Evolutionary conservation across 2,329 filamentous ascomycete species (phyloP).

Genomic region (Trematosphaeria pertusa): DNA sequence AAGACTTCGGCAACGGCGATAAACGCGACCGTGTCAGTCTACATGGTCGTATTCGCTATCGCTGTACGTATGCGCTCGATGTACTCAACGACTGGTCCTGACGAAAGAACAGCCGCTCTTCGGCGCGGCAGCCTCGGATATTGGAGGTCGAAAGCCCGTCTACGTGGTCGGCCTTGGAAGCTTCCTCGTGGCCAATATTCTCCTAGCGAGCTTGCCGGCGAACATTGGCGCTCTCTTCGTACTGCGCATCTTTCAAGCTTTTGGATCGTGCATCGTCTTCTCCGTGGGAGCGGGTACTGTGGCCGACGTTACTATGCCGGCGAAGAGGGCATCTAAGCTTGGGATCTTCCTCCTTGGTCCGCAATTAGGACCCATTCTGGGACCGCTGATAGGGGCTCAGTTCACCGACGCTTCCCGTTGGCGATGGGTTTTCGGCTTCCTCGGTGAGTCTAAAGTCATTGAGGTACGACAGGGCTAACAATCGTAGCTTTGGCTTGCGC

Average conservation of each 20-base stretch:
- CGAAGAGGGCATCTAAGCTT: conserved; percentile 50
- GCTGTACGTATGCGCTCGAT: conserved; percentile 23
- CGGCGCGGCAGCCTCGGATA: conserved; percentile 51
- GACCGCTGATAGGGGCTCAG: conserved; percentile 53
- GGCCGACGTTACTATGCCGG: conserved; percentile 51
- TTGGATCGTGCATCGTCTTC: conserved; percentile 53
- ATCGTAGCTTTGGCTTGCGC: conserved; percentile 24
- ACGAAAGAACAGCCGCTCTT: conserved; percentile 45
- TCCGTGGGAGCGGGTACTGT: conserved; percentile 55
- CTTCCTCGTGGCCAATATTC: conserved; percentile 49
- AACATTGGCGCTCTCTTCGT: conserved; percentile 49
- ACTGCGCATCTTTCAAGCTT: conserved; percentile 52
- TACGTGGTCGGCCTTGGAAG: conserved; percentile 51
- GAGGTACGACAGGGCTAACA: background rate
- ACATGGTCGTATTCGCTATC: conserved; percentile 54
- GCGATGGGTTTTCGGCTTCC: conserved; percentile 56
- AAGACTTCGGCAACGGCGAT: conserved; percentile 44
- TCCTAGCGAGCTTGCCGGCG: conserved; percentile 49
- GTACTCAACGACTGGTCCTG: conserved; percentile 4
- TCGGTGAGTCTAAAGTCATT: conserved; percentile 13
- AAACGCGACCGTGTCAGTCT: conserved; percentile 55
- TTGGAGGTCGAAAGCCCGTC: conserved; percentile 49
- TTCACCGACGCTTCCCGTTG: conserved; percentile 46
- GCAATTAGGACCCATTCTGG: conserved; percentile 54
- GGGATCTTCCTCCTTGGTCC: conserved; percentile 54